These are phyloP conservation scores for Pseudocercospora fijiensis DNA, from an alignment of 2,329 filamentous ascomycete genomes.

Conservation along the genomic window DNA sequence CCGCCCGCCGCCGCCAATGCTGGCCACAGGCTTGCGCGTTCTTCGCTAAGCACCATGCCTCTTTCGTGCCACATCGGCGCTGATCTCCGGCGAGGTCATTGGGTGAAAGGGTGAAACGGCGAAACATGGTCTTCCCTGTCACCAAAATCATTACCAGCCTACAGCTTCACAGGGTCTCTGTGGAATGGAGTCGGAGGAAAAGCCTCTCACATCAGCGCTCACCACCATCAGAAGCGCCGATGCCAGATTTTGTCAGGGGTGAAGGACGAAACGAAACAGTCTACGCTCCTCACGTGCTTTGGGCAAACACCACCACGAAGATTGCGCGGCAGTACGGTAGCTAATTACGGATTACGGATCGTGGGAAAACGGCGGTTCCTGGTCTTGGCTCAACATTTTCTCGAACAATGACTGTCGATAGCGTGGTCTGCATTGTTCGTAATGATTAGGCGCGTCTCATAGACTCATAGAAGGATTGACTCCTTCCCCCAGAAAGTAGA, in stretches of 20 bases:
- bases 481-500: too few relatives aligned
- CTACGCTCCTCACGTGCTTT: conserved; percentile 11
- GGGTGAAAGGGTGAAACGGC: too few relatives aligned
- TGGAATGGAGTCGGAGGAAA: conserved; percentile 8
- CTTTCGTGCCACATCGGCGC: conserved; percentile 12
- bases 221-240: conserved; percentile 3
- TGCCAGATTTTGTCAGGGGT: conserved; percentile 2
- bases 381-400: conserved; percentile 17
- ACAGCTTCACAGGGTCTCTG: neutral
- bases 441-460: too few relatives aligned
- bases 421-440: too few relatives aligned
- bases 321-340: conserved; percentile 6
- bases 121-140: conserved; percentile 2
- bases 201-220: neutral
- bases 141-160: too few relatives aligned
- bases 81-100: conserved; percentile 6
- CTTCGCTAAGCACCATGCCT: conserved; percentile 19
- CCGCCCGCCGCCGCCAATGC: conserved; percentile 4
- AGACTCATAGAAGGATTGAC: too few relatives aligned
- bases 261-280: conserved; percentile 1
- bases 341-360: conserved; percentile 1
- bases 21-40: conserved; percentile 23
- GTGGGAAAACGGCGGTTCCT: conserved; percentile 2
- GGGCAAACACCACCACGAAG: conserved; percentile 11
- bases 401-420: too few relatives aligned